Percentiles rank a stretch among this genome's conserved stretches.
These are phyloP conservation scores for Lindgomyces ingoldianus DNA, from an alignment of 495 filamentous ascomycete species.

Conservation along the genomic window DNA sequence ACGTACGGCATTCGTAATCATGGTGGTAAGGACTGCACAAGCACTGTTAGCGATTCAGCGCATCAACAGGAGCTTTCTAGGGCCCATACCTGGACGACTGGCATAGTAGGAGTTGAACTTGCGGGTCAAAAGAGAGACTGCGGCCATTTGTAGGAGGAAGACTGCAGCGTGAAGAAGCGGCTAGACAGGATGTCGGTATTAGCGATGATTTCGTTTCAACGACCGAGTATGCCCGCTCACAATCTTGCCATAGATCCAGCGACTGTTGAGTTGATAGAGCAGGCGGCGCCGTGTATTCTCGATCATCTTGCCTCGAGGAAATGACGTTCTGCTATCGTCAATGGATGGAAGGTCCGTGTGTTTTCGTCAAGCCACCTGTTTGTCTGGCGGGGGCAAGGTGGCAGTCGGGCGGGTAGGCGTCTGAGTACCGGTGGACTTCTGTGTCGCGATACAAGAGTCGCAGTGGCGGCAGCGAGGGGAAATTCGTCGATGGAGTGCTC, in stretches of 20 bases:
- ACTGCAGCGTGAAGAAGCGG: constrained; percentile 84
- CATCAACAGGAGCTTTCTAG: background rate
- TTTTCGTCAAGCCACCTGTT: constrained; percentile 10
- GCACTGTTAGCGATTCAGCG: constrained; percentile 36
- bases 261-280: constrained; percentile 45
- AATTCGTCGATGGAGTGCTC: background rate
- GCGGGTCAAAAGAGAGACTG: constrained; percentile 74
- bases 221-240: constrained; percentile 30
- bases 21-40: constrained; percentile 82
- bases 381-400: background rate
- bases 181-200: constrained; percentile 50
- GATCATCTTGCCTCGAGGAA: constrained; percentile 28
- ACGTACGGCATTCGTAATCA: constrained; percentile 93
- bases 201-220: background rate
- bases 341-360: constrained; percentile 21
- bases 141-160: constrained; percentile 83
- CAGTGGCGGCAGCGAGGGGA: background rate
- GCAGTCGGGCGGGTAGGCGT: background rate
- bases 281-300: constrained; percentile 41
- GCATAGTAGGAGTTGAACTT: constrained; percentile 94
- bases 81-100: constrained; percentile 69
- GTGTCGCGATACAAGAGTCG: background rate
- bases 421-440: background rate
- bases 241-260: constrained; percentile 48
- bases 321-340: constrained; percentile 26